phyloP scores from a whole-genome alignment of 495 filamentous ascomycete species.

The Pyrenula aspistea region DNA sequence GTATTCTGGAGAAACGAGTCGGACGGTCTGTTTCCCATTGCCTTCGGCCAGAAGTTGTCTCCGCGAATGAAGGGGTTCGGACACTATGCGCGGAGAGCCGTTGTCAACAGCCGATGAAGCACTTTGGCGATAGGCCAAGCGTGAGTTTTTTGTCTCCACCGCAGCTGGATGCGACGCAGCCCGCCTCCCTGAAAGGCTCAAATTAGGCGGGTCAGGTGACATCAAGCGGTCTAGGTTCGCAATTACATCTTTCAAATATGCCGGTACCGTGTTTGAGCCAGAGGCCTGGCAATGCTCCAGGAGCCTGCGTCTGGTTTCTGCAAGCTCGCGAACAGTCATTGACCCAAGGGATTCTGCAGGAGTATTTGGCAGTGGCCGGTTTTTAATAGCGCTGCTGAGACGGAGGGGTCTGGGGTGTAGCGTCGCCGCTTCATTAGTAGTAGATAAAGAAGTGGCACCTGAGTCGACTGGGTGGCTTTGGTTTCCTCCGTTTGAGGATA shows the following conservation, averaged over 20 bases:
- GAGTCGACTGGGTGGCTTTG: conserved; percentile 29
- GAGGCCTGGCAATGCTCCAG: conserved; percentile 30
- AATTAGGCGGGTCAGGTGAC: conserved; percentile 25
- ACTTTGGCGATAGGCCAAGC: conserved; percentile 43
- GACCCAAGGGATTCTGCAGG: conserved; percentile 27
- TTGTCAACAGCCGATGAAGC: conserved; percentile 11
- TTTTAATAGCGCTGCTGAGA: conserved; percentile 1
- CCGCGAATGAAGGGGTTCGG: not conserved
- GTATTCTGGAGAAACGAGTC: conserved; percentile 2
- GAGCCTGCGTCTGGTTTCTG: conserved; percentile 44
- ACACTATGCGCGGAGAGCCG: not conserved
- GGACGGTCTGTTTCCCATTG: conserved; percentile 2
- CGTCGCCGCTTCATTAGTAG: conserved; percentile 11
- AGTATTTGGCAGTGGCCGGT: conserved; percentile 10
- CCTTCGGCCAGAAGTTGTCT: conserved; percentile 7
- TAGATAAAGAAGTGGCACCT: conserved; percentile 38
- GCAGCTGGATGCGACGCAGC: conserved; percentile 34
- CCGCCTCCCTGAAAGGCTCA: conserved; percentile 22
- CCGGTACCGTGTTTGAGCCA: conserved; percentile 24
- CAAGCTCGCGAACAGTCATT: conserved; percentile 37
- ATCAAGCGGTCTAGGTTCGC: conserved; percentile 51
- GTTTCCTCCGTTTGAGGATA: conserved; percentile 33
- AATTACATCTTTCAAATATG: conserved; percentile 46
- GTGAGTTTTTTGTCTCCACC: conserved; percentile 16
- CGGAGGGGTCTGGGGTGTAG: not conserved